Conservation (phyloP, 2,329 filamentous ascomycete species). For the Graphium sp. region DNA sequence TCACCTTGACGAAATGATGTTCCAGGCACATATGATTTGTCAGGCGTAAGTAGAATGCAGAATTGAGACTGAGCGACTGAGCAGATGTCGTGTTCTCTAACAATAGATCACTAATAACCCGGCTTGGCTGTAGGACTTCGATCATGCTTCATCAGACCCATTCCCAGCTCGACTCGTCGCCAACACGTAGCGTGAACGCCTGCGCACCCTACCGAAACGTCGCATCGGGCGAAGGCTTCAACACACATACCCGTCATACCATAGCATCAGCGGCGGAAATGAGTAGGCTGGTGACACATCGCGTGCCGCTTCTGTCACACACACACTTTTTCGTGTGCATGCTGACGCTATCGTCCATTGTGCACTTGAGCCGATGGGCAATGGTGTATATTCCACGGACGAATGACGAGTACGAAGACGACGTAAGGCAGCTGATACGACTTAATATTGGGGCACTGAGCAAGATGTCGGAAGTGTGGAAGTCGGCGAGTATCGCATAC, state of each 20-base stretch:
- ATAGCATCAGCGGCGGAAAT: slow-evolving; percentile 66
- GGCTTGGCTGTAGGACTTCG: slow-evolving; percentile 25
- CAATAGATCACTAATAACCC: slow-evolving; percentile 1
- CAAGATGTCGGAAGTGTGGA: slow-evolving; percentile 53
- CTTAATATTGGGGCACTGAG: slow-evolving; percentile 65
- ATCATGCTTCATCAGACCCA: slow-evolving; percentile 69
- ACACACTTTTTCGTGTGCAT: slow-evolving; percentile 76
- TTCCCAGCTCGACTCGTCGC: slow-evolving; percentile 53
- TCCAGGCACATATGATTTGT: slow-evolving; percentile 74
- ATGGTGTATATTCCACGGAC: slow-evolving; percentile 37
- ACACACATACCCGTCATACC: slow-evolving; percentile 62
- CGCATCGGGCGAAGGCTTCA: slow-evolving; percentile 33
- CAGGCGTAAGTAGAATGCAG: slow-evolving; percentile 24
- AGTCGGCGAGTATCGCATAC: slow-evolving; percentile 51
- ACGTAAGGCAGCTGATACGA: slow-evolving; percentile 57
- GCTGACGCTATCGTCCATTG: slow-evolving; percentile 61
- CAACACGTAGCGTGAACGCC: slow-evolving; percentile 40
- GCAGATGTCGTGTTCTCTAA: neutral
- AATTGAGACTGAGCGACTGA: neutral
- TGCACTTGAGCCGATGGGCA: slow-evolving; percentile 67
- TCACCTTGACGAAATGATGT: slow-evolving; percentile 74
- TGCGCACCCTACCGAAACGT: slow-evolving; percentile 45
- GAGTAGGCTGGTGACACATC: slow-evolving; percentile 57
- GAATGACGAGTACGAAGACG: slow-evolving; percentile 48
- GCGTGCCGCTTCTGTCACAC: slow-evolving; percentile 54